Evolutionary conservation across 2,329 filamentous ascomycete genomes (phyloP).

Genomic region (Neobulgaria alba): DNA sequence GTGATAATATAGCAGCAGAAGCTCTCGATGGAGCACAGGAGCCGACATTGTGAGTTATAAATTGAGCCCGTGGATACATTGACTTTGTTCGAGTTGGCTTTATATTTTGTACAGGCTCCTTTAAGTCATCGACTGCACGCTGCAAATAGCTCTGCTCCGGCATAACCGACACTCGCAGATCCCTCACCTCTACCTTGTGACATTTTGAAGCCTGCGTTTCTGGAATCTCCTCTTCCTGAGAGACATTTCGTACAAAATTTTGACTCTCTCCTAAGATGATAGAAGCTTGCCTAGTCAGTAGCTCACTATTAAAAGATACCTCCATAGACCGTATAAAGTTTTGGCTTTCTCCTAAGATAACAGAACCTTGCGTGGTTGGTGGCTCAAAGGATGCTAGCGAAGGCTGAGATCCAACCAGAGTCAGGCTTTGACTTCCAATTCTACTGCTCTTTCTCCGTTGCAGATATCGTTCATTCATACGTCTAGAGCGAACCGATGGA

Average conservation of each 20-base stretch:
- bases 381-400: neutral
- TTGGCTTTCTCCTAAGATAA: constrained; percentile 3
- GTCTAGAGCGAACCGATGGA: neutral
- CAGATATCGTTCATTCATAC: neutral
- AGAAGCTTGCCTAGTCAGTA: constrained; percentile 2
- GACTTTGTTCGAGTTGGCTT: too few species aligned
- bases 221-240: neutral
- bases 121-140: too few species aligned
- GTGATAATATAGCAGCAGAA: too few species aligned
- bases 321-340: constrained; percentile 1
- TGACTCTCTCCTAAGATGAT: neutral
- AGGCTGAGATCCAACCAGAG: neutral
- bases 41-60: too few species aligned
- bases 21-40: too few species aligned
- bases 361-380: neutral
- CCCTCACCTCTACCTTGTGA: too few species aligned
- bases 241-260: constrained; percentile 3
- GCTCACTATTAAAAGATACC: neutral
- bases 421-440: constrained; percentile 4
- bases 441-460: constrained; percentile 1
- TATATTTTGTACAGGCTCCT: too few species aligned
- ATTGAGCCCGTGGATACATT: too few species aligned
- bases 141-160: too few species aligned
- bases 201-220: too few species aligned
- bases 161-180: too few species aligned